Conservation (phyloP, 805 yeast species). For the Yarrowia sp. region DNA sequence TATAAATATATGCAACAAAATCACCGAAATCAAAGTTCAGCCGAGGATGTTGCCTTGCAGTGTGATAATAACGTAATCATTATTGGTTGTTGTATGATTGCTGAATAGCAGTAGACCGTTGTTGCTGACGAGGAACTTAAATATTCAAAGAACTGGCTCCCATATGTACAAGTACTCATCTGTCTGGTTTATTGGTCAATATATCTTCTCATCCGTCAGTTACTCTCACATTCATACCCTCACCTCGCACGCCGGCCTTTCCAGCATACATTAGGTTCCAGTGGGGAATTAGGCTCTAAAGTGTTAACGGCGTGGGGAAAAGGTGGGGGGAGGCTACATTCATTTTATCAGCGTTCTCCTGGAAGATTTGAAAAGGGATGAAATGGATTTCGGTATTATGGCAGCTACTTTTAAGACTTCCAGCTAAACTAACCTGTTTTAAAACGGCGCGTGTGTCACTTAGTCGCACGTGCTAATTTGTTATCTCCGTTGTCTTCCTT, state of each 20-base stretch:
- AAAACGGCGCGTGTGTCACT: not conserved
- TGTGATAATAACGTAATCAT: conserved; percentile 29
- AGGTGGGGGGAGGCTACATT: not conserved
- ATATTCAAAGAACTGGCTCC: no score
- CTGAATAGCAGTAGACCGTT: not conserved
- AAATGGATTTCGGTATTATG: no score
- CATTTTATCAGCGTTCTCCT: no score
- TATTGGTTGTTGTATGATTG: not conserved
- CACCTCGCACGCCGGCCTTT: not conserved
- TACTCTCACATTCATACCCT: not conserved
- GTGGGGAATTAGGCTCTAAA: conserved; percentile 29
- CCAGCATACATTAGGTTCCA: conserved; percentile 5
- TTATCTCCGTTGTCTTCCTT: not conserved
- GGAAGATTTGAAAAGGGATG: no score
- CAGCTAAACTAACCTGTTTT: not conserved
- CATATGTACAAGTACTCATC: no score
- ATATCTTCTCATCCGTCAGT: not conserved
- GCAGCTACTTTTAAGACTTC: no score
- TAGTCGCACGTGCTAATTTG: not conserved
- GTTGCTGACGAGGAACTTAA: no score
- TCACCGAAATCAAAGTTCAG: conserved; percentile 24
- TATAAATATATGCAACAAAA: conserved; percentile 21
- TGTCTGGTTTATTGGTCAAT: no score
- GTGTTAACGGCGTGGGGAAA: conserved; percentile 32
- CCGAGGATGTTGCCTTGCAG: conserved; percentile 37